A percentile compares a stretch with the other conserved stretches of the same genome.
These are phyloP conservation scores for Pseudopyrenochaeta lycopersici DNA, from an alignment of 2,329 filamentous ascomycete genomes.

Conservation along the genomic window DNA sequence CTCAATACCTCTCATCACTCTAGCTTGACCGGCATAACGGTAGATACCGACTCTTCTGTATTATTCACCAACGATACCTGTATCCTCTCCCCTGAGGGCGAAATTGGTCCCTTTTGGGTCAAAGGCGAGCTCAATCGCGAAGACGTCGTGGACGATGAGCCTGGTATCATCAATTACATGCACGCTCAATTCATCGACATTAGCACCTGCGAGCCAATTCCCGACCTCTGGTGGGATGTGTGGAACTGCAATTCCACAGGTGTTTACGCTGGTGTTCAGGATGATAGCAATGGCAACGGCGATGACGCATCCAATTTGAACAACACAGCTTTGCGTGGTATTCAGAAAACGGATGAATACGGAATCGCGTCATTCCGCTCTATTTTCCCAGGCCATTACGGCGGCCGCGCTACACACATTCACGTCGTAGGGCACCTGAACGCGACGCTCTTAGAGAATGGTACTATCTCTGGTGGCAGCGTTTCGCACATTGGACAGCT, in stretches of 20 bases:
- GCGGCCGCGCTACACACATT: slow-evolving; percentile 12
- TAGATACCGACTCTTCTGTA: neutral
- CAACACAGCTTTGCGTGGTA: neutral
- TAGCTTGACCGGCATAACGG: neutral
- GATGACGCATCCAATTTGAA: neutral
- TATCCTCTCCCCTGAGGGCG: neutral
- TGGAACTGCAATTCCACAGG: slow-evolving; percentile 52
- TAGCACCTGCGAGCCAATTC: slow-evolving; percentile 60
- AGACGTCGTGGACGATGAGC: slow-evolving; percentile 56
- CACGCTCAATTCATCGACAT: slow-evolving; percentile 62
- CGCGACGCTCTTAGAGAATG: slow-evolving; percentile 50
- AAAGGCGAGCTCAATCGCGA: slow-evolving; percentile 59
- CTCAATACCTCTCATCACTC: neutral
- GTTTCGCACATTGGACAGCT: slow-evolving; percentile 69
- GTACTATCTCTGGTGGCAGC: slow-evolving; percentile 56
- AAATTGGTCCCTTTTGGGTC: slow-evolving; percentile 41
- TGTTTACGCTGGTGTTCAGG: neutral
- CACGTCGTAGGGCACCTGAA: slow-evolving; percentile 31
- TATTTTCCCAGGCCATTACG: slow-evolving; percentile 51
- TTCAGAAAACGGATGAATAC: slow-evolving; percentile 54
- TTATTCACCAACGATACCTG: neutral
- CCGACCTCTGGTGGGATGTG: slow-evolving; percentile 59
- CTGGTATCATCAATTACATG: slow-evolving; percentile 56
- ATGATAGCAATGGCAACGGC: neutral
- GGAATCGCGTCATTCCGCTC: slow-evolving; percentile 58